Conservation (phyloP, 352 stramenopile genomes). For the Globisporangium camurandrum region DNA sequence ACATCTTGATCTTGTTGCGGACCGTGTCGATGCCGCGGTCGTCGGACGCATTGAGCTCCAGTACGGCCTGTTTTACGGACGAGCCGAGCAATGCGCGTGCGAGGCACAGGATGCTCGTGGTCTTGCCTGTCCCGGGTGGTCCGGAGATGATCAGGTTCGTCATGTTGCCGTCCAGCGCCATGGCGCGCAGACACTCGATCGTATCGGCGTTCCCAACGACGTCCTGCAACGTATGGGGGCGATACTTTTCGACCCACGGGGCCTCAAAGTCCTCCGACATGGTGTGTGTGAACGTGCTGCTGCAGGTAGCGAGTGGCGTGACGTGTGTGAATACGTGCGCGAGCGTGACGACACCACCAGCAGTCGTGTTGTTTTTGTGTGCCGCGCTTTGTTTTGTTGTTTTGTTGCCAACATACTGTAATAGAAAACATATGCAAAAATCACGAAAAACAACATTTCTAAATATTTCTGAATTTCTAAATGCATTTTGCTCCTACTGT, state of each 20-base stretch:
- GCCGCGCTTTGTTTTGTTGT: no score
- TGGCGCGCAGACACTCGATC: constrained; percentile 90
- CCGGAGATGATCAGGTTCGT: constrained; percentile 98
- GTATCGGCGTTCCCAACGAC: constrained; percentile 99
- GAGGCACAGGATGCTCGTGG: constrained; percentile 89
- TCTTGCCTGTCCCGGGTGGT: constrained; percentile 91
- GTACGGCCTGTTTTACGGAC: constrained; percentile 85
- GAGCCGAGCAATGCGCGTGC: constrained; percentile 84
- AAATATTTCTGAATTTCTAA: no score
- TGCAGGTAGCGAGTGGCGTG: no score
- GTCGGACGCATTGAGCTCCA: constrained; percentile 99
- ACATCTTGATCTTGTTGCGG: constrained; percentile 99
- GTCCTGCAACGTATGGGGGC: constrained; percentile 86
- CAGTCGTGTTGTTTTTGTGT: no score
- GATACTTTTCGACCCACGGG: constrained; percentile 99
- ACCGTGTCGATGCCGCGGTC: constrained; percentile 87
- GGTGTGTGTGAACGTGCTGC: background rate
- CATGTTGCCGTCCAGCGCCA: constrained; percentile 96
- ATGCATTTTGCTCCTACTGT: no score
- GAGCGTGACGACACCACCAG: no score
- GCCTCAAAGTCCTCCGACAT: constrained; percentile 83
- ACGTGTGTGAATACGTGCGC: no score
- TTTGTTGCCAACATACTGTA: no score
- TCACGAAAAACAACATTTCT: no score
- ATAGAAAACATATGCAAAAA: no score